Conservation (phyloP, 2,329 filamentous ascomycete species). For the Penicillium paneum region DNA sequence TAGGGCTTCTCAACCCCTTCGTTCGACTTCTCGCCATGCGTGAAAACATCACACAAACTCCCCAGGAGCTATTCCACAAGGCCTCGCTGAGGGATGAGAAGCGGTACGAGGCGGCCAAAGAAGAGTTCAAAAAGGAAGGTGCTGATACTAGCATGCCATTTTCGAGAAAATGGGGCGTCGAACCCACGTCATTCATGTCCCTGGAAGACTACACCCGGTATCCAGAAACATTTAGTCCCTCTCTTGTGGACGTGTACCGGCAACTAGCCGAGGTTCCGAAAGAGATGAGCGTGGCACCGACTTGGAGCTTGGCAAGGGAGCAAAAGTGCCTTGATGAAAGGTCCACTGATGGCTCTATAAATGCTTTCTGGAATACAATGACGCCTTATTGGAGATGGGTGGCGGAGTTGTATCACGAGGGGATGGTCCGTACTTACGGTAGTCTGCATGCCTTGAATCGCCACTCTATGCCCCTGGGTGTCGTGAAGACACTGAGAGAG, state of each 20-base stretch:
- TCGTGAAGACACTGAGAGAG: constrained; percentile 43
- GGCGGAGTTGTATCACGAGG: constrained; percentile 40
- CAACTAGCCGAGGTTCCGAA: constrained; percentile 32
- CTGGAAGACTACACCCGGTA: constrained; percentile 41
- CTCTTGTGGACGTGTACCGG: constrained; percentile 32
- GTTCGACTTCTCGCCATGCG: constrained; percentile 49
- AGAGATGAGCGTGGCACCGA: constrained; percentile 31
- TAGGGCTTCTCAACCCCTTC: constrained; percentile 52
- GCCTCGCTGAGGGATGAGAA: constrained; percentile 49
- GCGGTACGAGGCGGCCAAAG: constrained; percentile 49
- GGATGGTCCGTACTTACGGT: constrained; percentile 43
- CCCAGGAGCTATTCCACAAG: constrained; percentile 32
- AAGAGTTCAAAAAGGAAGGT: constrained; percentile 30
- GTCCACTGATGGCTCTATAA: constrained; percentile 16
- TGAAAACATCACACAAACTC: constrained; percentile 40
- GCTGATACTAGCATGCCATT: constrained; percentile 8
- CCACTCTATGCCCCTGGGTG: constrained; percentile 43
- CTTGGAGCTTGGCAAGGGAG: constrained; percentile 26
- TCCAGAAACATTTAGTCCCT: constrained; percentile 33
- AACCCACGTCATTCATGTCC: constrained; percentile 33
- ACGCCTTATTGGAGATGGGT: constrained; percentile 45
- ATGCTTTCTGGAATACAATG: constrained; percentile 33
- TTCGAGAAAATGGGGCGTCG: constrained; percentile 4
- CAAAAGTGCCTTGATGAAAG: constrained; percentile 14
- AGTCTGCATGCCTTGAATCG: constrained; percentile 40